phyloP scores from a whole-genome alignment of 805 yeast genomes.

The Suhomyces kilbournensis region DNA sequence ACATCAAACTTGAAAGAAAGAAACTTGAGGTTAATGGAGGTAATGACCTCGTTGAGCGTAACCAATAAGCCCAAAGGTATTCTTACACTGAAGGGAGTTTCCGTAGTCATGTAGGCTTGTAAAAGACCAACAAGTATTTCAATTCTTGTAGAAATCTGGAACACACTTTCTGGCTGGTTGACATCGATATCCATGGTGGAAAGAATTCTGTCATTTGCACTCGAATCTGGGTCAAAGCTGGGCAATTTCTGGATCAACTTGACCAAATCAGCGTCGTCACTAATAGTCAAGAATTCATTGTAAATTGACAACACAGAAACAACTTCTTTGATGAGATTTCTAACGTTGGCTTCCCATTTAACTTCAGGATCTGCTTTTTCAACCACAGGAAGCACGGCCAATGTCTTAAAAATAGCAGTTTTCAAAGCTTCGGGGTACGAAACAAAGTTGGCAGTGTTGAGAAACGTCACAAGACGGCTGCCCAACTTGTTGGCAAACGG shows the following conservation, averaged over 20 bases:
- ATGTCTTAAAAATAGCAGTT: constrained; percentile 42
- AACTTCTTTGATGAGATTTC: constrained; percentile 49
- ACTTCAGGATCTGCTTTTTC: constrained; percentile 52
- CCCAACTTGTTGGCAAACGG: constrained; percentile 70
- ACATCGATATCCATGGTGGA: constrained; percentile 52
- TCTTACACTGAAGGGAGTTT: constrained; percentile 53
- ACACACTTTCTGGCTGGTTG: constrained; percentile 50
- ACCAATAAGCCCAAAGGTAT: constrained; percentile 64
- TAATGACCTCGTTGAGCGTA: constrained; percentile 49
- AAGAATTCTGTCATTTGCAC: constrained; percentile 7
- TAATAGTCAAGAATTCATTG: constrained; percentile 54
- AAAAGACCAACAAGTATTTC: constrained; percentile 40
- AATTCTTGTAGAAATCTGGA: constrained; percentile 51
- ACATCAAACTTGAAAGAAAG: constrained; percentile 58
- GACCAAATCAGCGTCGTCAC: constrained; percentile 51
- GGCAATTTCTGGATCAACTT: constrained; percentile 37
- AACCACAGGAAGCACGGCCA: constrained; percentile 54
- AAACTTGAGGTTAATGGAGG: constrained; percentile 54
- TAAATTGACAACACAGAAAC: constrained; percentile 56
- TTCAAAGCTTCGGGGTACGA: constrained; percentile 41
- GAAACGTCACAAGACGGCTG: constrained; percentile 35
- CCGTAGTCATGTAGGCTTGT: constrained; percentile 42
- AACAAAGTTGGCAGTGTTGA: constrained; percentile 32
- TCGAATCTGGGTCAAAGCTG: constrained; percentile 5
- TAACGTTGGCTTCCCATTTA: constrained; percentile 46